Conservation (phyloP, 441 rosid genomes). For the Syzygium malaccense region DNA sequence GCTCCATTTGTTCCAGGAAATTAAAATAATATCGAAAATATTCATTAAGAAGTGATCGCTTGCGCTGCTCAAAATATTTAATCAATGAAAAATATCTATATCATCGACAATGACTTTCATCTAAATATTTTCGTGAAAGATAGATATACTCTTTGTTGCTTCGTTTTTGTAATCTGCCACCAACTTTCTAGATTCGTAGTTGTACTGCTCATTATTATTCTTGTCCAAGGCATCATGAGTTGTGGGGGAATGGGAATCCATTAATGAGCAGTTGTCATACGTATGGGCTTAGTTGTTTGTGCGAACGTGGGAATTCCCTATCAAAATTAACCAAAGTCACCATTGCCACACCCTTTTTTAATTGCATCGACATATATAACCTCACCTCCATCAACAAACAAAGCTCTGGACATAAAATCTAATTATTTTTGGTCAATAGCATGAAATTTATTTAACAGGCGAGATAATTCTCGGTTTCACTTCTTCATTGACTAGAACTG, state of each 20-base stretch:
- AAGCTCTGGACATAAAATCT: neutral
- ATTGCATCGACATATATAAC: neutral
- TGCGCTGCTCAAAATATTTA: too few relatives aligned
- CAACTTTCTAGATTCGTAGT: neutral
- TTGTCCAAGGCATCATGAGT: neutral
- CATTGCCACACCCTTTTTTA: neutral
- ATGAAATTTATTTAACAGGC: neutral
- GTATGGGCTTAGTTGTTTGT: neutral
- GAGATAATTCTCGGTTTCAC: neutral
- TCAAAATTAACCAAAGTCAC: neutral
- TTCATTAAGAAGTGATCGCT: too few relatives aligned
- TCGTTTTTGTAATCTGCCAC: neutral
- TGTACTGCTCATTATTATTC: neutral
- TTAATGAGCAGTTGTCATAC: neutral
- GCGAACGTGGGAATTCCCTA: neutral
- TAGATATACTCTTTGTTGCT: too few relatives aligned
- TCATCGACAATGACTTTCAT: fast-evolving
- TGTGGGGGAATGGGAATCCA: neutral
- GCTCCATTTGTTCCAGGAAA: too few relatives aligned
- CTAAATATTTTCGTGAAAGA: too few relatives aligned
- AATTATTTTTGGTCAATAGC: too few relatives aligned
- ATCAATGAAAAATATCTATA: too few relatives aligned
- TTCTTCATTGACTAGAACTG: neutral
- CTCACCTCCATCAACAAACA: neutral
- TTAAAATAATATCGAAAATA: too few relatives aligned